A percentile compares a stretch with the other conserved stretches of the same genome.
These are phyloP conservation scores for Achlya hypogyna DNA, from an alignment of 352 stramenopile species.

Conservation along the genomic window DNA sequence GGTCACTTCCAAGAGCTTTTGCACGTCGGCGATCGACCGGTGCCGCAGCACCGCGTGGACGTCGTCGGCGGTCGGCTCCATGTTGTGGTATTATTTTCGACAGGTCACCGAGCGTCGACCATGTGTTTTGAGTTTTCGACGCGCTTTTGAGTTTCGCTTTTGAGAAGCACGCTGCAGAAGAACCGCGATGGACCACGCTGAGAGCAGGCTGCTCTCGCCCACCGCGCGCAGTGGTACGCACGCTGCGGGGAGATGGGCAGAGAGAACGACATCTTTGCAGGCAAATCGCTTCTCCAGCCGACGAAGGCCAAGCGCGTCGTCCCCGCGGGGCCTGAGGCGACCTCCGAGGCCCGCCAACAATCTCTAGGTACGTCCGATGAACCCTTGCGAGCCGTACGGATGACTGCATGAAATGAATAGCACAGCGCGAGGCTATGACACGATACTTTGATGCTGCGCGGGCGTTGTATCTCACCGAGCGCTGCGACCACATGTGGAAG, in stretches of 20 bases:
- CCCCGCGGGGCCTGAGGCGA: neutral
- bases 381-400: neutral
- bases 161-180: no score
- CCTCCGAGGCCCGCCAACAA: neutral
- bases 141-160: no score
- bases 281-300: neutral
- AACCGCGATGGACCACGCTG: no score
- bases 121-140: no score
- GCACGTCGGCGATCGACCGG: conserved; percentile 72
- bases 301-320: conserved; percentile 1
- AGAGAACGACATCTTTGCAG: no score
- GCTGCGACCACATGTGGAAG: conserved; percentile 38
- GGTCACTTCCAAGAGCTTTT: conserved; percentile 71
- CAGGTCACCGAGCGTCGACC: no score
- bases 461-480: conserved; percentile 68
- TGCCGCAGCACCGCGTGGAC: conserved; percentile 59
- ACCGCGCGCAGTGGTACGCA: no score
- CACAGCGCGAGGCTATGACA: conserved; percentile 42
- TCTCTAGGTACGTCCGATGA: neutral
- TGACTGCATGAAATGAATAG: conserved; percentile 23
- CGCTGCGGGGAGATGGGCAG: no score
- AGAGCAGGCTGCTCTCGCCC: no score
- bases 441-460: conserved; percentile 52
- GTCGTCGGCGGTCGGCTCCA: no score
- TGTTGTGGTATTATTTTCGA: no score